Conservation (phyloP, 768 basidiomycete genomes). For the Amanita pallidorosea region DNA sequence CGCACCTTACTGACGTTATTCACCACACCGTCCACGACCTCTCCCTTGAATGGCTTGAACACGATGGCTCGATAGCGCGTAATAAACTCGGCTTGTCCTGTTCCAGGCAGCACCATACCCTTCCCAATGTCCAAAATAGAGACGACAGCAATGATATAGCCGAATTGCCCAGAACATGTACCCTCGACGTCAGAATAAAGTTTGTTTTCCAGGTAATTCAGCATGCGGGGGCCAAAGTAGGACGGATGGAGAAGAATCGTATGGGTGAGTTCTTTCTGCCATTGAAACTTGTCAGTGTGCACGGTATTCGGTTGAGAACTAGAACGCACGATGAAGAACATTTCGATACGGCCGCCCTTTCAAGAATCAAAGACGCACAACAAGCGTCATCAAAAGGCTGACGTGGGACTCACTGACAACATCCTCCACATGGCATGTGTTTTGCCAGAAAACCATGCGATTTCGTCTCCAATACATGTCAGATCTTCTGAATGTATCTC, state of each 20-base stretch:
- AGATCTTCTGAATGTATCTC: no score
- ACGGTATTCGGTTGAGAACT: not conserved
- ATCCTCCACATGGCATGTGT: no score
- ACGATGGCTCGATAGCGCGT: slow-evolving; percentile 94
- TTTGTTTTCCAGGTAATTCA: slow-evolving; percentile 86
- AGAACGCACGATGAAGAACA: slow-evolving; percentile 63
- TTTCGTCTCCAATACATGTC: no score
- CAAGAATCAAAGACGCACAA: no score
- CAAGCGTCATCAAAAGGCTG: no score
- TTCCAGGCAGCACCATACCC: slow-evolving; percentile 85
- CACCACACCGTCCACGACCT: slow-evolving; percentile 95
- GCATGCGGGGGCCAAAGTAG: slow-evolving; percentile 95
- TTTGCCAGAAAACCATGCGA: no score
- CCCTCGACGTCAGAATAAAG: slow-evolving; percentile 96
- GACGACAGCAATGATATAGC: slow-evolving; percentile 89
- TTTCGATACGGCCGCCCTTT: no score
- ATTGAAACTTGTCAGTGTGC: slow-evolving; percentile 1
- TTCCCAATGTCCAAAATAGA: slow-evolving; percentile 87
- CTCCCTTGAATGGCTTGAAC: slow-evolving; percentile 99
- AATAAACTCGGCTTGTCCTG: slow-evolving; percentile 93
- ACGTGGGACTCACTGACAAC: no score
- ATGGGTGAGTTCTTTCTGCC: slow-evolving; percentile 92
- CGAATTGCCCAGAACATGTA: slow-evolving; percentile 91
- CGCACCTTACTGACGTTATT: slow-evolving; percentile 88
- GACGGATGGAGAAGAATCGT: slow-evolving; percentile 96